A percentile compares a stretch with the other conserved stretches of the same genome.
Evolutionary conservation across 257 asterid genomes (phyloP).

Genomic region (Rhazya stricta): DNA sequence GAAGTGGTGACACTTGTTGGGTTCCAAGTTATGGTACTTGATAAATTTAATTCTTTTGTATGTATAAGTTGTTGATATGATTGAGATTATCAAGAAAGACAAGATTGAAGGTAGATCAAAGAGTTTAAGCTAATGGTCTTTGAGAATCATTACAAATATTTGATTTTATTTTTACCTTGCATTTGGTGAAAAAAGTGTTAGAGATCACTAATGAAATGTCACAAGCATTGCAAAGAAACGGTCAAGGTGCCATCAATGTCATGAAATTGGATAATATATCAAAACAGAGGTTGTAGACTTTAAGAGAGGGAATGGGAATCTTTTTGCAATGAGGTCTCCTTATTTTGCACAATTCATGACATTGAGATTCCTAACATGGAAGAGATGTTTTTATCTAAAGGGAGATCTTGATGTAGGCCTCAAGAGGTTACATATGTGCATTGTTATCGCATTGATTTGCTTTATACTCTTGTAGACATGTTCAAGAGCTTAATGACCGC

Average conservation of each 20-base stretch:
- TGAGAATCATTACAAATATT: neutral
- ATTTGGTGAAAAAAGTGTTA: neutral
- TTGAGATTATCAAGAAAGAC: neutral
- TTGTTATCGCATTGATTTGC: too few relatives aligned
- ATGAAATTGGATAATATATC: neutral
- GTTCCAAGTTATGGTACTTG: neutral
- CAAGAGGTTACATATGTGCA: neutral
- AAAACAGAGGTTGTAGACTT: neutral
- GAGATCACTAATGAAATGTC: neutral
- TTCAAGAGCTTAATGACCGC: constrained; percentile 6
- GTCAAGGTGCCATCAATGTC: constrained; percentile 3
- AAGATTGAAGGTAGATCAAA: neutral
- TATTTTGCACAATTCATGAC: neutral
- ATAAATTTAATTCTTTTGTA: constrained; percentile 1
- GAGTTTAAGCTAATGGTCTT: neutral
- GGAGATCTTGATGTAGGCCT: neutral
- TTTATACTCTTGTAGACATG: neutral
- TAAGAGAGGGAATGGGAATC: neutral
- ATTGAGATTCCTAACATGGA: constrained; percentile 4
- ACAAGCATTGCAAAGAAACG: neutral
- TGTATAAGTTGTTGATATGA: neutral
- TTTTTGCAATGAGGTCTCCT: neutral
- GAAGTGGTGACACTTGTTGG: constrained; percentile 4
- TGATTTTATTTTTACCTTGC: constrained; percentile 1
- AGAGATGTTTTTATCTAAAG: neutral